Evolutionary conservation across 108 stramenopile genomes (phyloP).

Genomic region (Mayamaea pseudoterrestris): DNA sequence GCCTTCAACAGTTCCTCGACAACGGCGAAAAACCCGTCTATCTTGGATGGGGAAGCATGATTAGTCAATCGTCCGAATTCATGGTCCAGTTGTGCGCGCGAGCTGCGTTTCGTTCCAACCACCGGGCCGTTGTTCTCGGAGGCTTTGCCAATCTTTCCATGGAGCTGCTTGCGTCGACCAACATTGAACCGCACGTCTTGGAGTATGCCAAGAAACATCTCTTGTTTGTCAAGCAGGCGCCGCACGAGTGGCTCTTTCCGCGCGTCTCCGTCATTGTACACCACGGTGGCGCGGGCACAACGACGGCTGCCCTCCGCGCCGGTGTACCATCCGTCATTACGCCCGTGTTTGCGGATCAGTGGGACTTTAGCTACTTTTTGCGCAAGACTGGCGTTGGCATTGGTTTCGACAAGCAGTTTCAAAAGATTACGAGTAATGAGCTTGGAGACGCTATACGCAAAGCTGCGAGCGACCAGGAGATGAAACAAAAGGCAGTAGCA

Average conservation of each 20-base stretch:
- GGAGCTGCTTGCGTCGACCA: too few relatives aligned
- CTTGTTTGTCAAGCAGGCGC: constrained; percentile 8
- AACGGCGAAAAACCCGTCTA: constrained; percentile 11
- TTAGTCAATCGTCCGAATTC: constrained; percentile 3
- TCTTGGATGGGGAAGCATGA: constrained; percentile 19
- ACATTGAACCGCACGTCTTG: too few relatives aligned
- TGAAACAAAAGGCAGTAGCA: background rate
- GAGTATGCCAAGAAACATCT: constrained; percentile 13
- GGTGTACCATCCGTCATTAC: constrained; percentile 16
- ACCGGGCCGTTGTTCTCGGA: constrained; percentile 10
- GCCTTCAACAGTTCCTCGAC: too few relatives aligned
- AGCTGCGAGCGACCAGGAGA: background rate
- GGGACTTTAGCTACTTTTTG: constrained; percentile 5
- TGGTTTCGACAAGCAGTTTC: constrained; percentile 12
- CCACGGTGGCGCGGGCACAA: constrained; percentile 22
- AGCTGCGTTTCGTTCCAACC: background rate
- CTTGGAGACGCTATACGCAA: constrained; percentile 5
- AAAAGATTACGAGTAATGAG: constrained; percentile 2
- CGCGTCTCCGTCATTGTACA: constrained; percentile 7
- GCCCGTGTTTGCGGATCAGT: constrained; percentile 23
- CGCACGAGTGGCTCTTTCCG: constrained; percentile 17
- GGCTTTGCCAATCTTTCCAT: constrained; percentile 8
- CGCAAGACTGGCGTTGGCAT: constrained; percentile 8
- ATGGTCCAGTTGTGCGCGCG: constrained; percentile 6
- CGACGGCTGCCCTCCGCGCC: constrained; percentile 14